These are phyloP conservation scores for Cephalotrichum gorgonifer DNA, from an alignment of 2,329 filamentous ascomycete genomes.

Conservation along the genomic window DNA sequence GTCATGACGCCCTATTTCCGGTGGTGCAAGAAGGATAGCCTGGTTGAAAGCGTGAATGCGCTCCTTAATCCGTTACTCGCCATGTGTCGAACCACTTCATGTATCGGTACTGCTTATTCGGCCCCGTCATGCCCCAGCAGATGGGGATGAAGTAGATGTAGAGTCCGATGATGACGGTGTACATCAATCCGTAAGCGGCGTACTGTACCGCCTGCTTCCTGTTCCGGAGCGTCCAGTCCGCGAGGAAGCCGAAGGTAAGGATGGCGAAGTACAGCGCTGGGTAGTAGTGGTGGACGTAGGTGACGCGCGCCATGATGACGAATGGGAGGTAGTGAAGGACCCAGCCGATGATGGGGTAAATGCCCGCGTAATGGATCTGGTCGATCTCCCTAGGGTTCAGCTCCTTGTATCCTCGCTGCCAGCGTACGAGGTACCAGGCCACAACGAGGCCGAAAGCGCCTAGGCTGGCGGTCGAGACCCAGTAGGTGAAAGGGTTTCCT, in stretches of 20 bases:
- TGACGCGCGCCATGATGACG: constrained; percentile 95
- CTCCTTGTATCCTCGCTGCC: constrained; percentile 89
- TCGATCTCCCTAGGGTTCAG: constrained; percentile 73
- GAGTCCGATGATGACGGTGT: constrained; percentile 63
- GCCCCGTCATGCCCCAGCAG: constrained; percentile 90
- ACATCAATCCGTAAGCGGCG: constrained; percentile 63
- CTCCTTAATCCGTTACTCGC: constrained; percentile 59
- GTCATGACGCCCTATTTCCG: no score
- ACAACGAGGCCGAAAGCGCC: constrained; percentile 63
- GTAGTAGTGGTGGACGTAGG: constrained; percentile 99
- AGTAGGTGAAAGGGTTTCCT: constrained; percentile 93
- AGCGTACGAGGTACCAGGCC: constrained; percentile 79
- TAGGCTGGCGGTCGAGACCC: constrained; percentile 77
- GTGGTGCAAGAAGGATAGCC: no score
- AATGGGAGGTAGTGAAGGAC: constrained; percentile 94
- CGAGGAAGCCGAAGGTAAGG: constrained; percentile 73
- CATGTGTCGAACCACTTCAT: constrained; percentile 89
- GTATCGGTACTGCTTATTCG: constrained; percentile 75
- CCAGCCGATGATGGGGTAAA: constrained; percentile 92
- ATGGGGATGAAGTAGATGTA: constrained; percentile 90
- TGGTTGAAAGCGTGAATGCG: no score
- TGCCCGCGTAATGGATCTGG: constrained; percentile 84
- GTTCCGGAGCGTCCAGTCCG: constrained; percentile 71
- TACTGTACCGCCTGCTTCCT: constrained; percentile 54
- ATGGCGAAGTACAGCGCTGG: constrained; percentile 97